A percentile compares a stretch with the other conserved stretches of the same genome.
Conservation (phyloP, 1,284 basidiomycete species). For the Malassezia equina region DNA sequence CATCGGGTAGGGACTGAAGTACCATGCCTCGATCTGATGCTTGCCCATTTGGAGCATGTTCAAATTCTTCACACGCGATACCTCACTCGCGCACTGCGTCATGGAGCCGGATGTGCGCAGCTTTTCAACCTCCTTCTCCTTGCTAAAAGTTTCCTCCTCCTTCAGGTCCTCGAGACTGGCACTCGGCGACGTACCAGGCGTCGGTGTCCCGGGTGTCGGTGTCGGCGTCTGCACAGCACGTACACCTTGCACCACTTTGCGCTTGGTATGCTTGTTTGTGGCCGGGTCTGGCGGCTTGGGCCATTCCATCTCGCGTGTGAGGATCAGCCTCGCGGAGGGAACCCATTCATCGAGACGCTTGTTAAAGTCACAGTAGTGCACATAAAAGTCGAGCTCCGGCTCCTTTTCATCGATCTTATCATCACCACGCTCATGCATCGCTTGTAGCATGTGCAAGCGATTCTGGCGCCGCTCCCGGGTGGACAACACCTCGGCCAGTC, state of each 20-base stretch:
- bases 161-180: constrained; percentile 6
- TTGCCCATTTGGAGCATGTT: constrained; percentile 92
- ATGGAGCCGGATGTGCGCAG: constrained; percentile 93
- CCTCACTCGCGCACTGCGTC: constrained; percentile 95
- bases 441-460: constrained; percentile 23
- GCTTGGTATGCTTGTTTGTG: constrained; percentile 50
- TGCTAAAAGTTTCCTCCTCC: constrained; percentile 56
- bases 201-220: constrained; percentile 53
- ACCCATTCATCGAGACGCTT: constrained; percentile 94
- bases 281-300: constrained; percentile 56
- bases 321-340: constrained; percentile 71
- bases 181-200: constrained; percentile 51
- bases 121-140: constrained; percentile 97
- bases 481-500: constrained; percentile 43
- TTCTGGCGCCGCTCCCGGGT: constrained; percentile 39
- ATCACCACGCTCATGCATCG: constrained; percentile 23
- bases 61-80: constrained; percentile 94
- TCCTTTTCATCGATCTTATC: constrained; percentile 28
- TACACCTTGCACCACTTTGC: constrained; percentile 27
- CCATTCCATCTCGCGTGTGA: constrained; percentile 83
- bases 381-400: constrained; percentile 55
- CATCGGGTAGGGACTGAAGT: constrained; percentile 96
- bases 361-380: constrained; percentile 38
- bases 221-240: constrained; percentile 29
- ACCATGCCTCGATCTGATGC: constrained; percentile 96